Evolutionary conservation across 768 basidiomycete genomes (phyloP).

Genomic region (Suillus spraguei): DNA sequence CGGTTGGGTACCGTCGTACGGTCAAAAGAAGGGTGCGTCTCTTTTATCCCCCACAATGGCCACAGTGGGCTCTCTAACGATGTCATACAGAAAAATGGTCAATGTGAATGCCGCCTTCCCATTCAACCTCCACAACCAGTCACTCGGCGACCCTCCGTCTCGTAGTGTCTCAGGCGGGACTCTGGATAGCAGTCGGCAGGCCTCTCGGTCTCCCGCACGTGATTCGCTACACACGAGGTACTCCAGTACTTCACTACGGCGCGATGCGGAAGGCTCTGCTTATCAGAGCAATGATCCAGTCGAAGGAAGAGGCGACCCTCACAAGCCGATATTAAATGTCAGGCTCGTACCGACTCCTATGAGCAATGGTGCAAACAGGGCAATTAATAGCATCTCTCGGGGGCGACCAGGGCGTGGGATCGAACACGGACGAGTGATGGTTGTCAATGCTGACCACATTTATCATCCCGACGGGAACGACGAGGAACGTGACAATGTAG

Average conservation of each 20-base stretch:
- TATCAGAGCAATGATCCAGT: constrained; percentile 12
- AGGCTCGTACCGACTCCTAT: constrained; percentile 23
- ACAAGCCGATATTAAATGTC: constrained; percentile 23
- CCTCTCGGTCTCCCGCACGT: constrained; percentile 23
- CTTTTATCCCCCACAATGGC: constrained; percentile 4
- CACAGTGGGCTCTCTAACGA: constrained; percentile 6
- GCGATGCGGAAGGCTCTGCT: constrained; percentile 21
- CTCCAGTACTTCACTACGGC: constrained; percentile 26
- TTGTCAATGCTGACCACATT: neutral
- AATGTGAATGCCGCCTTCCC: constrained; percentile 63
- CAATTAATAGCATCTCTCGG: constrained; percentile 19
- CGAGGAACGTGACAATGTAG: constrained; percentile 7
- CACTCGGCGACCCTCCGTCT: constrained; percentile 28
- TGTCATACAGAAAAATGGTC: constrained; percentile 62
- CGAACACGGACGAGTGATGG: constrained; percentile 17
- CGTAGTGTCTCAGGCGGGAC: constrained; percentile 39
- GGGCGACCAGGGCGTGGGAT: constrained; percentile 23
- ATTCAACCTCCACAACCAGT: constrained; percentile 57
- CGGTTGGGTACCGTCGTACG: constrained; percentile 58
- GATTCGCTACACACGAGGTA: constrained; percentile 23
- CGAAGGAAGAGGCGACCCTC: constrained; percentile 6
- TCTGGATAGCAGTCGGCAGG: constrained; percentile 18
- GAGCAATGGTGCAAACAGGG: constrained; percentile 9
- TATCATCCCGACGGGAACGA: constrained; percentile 1
- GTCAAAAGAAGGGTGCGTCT: constrained; percentile 58